Conservation (phyloP, 2,329 filamentous ascomycete species). For the Furcasterigmium furcatum region DNA sequence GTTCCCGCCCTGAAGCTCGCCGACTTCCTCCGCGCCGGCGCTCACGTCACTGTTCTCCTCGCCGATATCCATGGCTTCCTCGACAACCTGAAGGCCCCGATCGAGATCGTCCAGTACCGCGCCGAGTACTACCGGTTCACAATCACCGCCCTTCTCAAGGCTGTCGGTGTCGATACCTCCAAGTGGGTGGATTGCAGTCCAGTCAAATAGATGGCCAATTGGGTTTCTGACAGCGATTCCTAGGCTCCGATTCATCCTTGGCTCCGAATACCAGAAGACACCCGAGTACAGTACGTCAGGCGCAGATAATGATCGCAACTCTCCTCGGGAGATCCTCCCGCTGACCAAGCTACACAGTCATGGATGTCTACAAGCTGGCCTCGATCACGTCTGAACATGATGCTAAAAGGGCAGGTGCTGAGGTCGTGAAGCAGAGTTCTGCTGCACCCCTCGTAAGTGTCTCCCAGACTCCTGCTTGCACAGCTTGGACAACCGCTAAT, state of each 20-base stretch:
- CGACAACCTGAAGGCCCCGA: conserved; percentile 77
- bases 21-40: conserved; percentile 80
- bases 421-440: conserved; percentile 88
- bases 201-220: no score
- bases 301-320: no score
- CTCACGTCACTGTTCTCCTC: conserved; percentile 76
- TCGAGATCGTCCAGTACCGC: conserved; percentile 80
- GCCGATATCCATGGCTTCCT: conserved; percentile 76
- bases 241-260: conserved; percentile 73
- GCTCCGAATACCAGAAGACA: conserved; percentile 76
- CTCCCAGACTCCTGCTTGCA: no score
- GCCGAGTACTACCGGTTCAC: conserved; percentile 79
- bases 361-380: conserved; percentile 81
- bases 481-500: conserved; percentile 1
- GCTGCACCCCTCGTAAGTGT: conserved; percentile 57
- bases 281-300: conserved; percentile 52
- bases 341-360: conserved; percentile 37
- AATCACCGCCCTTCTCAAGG: conserved; percentile 71
- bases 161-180: conserved; percentile 75
- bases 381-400: conserved; percentile 72
- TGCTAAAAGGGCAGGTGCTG: conserved; percentile 85
- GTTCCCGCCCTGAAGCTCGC: conserved; percentile 87
- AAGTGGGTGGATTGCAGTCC: conserved; percentile 33
- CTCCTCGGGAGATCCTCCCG: not conserved
- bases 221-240: not conserved